Conservation (phyloP, 2,329 filamentous ascomycete genomes). For the Achaetomium macrosporum region DNA sequence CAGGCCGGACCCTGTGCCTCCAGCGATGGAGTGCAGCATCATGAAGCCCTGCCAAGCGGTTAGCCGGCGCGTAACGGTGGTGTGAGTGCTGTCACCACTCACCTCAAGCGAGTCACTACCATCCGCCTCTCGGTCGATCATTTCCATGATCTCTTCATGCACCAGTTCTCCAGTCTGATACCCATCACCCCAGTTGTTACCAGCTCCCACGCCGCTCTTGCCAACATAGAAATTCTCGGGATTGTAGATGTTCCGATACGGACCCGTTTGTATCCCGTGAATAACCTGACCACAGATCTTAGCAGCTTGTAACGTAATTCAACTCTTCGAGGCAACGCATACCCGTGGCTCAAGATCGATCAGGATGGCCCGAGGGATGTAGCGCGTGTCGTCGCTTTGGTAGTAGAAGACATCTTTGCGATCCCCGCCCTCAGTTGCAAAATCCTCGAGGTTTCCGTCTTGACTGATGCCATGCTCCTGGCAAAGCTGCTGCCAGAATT, state of each 20-base stretch:
- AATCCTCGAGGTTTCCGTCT: constrained; percentile 94
- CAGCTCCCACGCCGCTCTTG: constrained; percentile 87
- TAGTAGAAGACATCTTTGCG: constrained; percentile 99
- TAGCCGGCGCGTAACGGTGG: constrained; percentile 12
- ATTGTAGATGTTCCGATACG: constrained; percentile 99
- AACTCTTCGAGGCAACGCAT: constrained; percentile 24
- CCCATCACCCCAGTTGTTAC: constrained; percentile 97
- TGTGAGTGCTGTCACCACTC: constrained; percentile 16
- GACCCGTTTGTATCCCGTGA: constrained; percentile 83
- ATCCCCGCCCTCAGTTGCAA: constrained; percentile 95
- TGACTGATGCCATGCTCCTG: constrained; percentile 97
- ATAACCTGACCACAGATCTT: constrained; percentile 53
- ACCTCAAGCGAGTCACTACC: constrained; percentile 95
- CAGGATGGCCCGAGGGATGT: constrained; percentile 92
- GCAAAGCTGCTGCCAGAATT: constrained; percentile 99
- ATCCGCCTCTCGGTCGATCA: constrained; percentile 98
- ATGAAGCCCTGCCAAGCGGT: constrained; percentile 71
- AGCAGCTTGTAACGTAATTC: background rate
- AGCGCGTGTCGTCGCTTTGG: constrained; percentile 96
- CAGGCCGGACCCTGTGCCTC: constrained; percentile 91
- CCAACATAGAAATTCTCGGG: constrained; percentile 98
- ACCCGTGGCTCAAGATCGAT: constrained; percentile 91
- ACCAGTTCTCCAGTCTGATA: constrained; percentile 89
- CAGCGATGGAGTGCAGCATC: constrained; percentile 96
- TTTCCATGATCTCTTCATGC: constrained; percentile 96